Percentiles rank a stretch among this genome's conserved stretches.
These are phyloP conservation scores for Verbascum thapsus DNA, from an alignment of 257 asterid species.

Conservation along the genomic window DNA sequence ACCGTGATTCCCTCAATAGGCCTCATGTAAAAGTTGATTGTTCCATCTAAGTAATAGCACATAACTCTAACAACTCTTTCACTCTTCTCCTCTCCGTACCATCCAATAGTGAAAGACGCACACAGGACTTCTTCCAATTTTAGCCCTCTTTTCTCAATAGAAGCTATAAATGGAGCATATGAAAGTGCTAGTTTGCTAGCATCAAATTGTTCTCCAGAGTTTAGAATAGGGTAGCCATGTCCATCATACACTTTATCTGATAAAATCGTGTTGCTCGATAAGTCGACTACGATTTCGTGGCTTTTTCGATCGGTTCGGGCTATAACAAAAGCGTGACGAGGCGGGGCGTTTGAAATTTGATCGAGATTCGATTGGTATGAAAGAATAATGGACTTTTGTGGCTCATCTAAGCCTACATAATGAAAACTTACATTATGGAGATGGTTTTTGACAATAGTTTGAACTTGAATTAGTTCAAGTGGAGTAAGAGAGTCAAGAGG, in stretches of 20 bases:
- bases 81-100: slow-evolving; percentile 61
- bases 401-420: slow-evolving; percentile 71
- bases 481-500: slow-evolving; percentile 63
- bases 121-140: slow-evolving; percentile 59
- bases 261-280: slow-evolving; percentile 30
- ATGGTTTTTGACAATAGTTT: slow-evolving; percentile 36
- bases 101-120: slow-evolving; percentile 47
- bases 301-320: slow-evolving; percentile 37
- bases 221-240: slow-evolving; percentile 56
- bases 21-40: slow-evolving; percentile 68
- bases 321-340: slow-evolving; percentile 52
- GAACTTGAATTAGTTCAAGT: slow-evolving; percentile 47
- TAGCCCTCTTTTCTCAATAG: slow-evolving; percentile 56
- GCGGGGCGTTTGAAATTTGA: slow-evolving; percentile 12
- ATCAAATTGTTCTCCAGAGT: slow-evolving; percentile 37
- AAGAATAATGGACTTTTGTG: slow-evolving; percentile 43
- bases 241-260: slow-evolving; percentile 47
- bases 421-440: slow-evolving; percentile 48
- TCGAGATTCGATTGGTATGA: slow-evolving; percentile 26
- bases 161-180: slow-evolving; percentile 50
- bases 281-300: slow-evolving; percentile 53
- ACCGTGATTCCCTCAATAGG: slow-evolving; percentile 67
- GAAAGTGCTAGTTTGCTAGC: slow-evolving; percentile 44
- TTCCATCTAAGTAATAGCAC: slow-evolving; percentile 68
- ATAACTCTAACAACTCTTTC: slow-evolving; percentile 48